A percentile compares a stretch with the other conserved stretches of the same genome.
Evolutionary conservation across 345 rosid genomes (phyloP).

Genomic region (Camelina neglecta): DNA sequence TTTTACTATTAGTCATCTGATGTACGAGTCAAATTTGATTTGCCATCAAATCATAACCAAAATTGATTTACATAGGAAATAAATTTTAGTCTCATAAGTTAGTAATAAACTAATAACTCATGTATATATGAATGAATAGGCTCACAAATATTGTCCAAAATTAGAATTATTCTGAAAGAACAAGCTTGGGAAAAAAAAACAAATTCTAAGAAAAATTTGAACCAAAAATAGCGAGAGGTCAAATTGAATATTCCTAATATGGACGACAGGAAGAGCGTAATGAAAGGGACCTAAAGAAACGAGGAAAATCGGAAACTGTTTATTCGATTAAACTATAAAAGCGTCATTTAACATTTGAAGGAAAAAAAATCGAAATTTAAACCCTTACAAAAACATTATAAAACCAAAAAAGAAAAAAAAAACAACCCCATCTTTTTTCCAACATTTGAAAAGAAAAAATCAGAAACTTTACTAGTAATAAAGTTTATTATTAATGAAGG

Average conservation of each 20-base stretch:
- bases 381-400: slow-evolving; percentile 8
- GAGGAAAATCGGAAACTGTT: slow-evolving; percentile 30
- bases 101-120: background rate
- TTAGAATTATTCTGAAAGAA: slow-evolving; percentile 14
- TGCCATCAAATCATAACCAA: background rate
- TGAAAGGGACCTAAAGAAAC: slow-evolving; percentile 38
- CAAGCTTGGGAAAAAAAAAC: background rate
- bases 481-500: slow-evolving; percentile 36
- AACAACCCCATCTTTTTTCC: background rate
- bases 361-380: slow-evolving; percentile 8
- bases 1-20: background rate
- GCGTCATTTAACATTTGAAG: slow-evolving; percentile 26
- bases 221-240: slow-evolving; percentile 41
- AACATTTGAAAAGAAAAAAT: slow-evolving; percentile 12
- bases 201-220: background rate
- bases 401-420: background rate
- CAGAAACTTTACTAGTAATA: slow-evolving; percentile 7
- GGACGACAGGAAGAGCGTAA: slow-evolving; percentile 47
- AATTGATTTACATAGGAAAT: background rate
- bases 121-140: background rate
- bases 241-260: slow-evolving; percentile 29
- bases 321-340: slow-evolving; percentile 36
- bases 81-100: background rate
- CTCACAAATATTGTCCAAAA: slow-evolving; percentile 10
- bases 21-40: background rate